Conservation (phyloP, 352 stramenopile species). For the Pythium grandisporangium region DNA sequence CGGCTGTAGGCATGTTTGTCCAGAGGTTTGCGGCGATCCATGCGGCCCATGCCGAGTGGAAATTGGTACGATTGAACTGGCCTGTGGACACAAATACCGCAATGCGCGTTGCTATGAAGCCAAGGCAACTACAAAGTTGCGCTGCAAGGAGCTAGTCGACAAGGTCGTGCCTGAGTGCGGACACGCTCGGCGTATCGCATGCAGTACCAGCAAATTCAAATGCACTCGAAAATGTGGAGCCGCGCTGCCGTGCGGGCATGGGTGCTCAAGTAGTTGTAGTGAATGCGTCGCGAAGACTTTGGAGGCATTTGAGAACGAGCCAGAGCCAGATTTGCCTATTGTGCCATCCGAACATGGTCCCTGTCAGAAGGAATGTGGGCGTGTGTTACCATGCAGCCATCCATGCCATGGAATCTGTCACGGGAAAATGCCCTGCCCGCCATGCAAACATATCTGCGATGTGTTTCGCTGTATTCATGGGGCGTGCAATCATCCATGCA, state of each 20-base stretch:
- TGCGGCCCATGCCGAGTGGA: conserved; percentile 42
- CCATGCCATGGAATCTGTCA: conserved; percentile 50
- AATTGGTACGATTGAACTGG: conserved; percentile 27
- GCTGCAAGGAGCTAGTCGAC: conserved; percentile 13
- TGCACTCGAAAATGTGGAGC: conserved; percentile 15
- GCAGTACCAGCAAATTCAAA: conserved; percentile 14
- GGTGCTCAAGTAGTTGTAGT: conserved; percentile 22
- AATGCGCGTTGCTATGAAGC: conserved; percentile 2
- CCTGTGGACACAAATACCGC: conserved; percentile 34
- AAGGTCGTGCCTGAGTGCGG: conserved; percentile 10
- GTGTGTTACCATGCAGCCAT: conserved; percentile 57
- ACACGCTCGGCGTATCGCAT: conserved; percentile 15
- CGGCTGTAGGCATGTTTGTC: conserved; percentile 38
- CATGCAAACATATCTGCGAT: conserved; percentile 39
- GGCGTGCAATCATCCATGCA: conserved; percentile 34
- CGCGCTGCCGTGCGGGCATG: conserved; percentile 23
- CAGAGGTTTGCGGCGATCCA: conserved; percentile 36
- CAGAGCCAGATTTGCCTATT: conserved; percentile 16
- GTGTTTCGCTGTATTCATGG: conserved; percentile 53
- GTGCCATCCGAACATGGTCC: conserved; percentile 22
- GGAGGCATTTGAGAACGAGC: conserved; percentile 7
- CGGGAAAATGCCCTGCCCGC: conserved; percentile 28
- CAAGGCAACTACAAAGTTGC: background rate
- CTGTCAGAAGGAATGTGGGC: conserved; percentile 55
- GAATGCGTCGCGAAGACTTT: conserved; percentile 24